Evolutionary conservation across 495 filamentous ascomycete genomes (phyloP).

Genomic region (Amniculicola lignicola): DNA sequence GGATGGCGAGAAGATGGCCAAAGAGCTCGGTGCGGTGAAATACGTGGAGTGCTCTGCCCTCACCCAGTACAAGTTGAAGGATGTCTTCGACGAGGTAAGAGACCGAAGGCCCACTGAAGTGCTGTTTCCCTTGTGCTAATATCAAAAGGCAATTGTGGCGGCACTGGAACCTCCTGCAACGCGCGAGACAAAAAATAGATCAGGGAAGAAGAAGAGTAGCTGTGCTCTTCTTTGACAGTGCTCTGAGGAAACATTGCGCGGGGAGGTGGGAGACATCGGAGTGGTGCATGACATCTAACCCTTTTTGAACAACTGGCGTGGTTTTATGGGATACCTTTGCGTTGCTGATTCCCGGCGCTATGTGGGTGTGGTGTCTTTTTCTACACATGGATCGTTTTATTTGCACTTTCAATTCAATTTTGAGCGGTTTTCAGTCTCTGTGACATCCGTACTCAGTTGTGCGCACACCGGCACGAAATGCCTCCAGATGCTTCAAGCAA

Average conservation of each 20-base stretch:
- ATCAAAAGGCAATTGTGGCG: slow-evolving; percentile 42
- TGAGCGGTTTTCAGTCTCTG: background rate
- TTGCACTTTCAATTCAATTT: slow-evolving; percentile 7
- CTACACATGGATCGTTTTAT: slow-evolving; percentile 5
- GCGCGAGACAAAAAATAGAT: background rate
- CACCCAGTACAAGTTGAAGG: slow-evolving; percentile 97
- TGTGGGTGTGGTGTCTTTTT: slow-evolving; percentile 34
- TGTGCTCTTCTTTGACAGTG: slow-evolving; percentile 19
- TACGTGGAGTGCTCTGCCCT: slow-evolving; percentile 98
- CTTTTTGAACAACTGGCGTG: slow-evolving; percentile 14
- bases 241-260: background rate
- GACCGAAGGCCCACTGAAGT: background rate
- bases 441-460: no score
- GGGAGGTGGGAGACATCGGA: background rate
- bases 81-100: slow-evolving; percentile 96
- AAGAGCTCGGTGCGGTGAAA: slow-evolving; percentile 92
- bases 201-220: slow-evolving; percentile 15
- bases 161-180: slow-evolving; percentile 42
- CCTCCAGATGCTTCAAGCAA: no score
- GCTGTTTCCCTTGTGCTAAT: slow-evolving; percentile 12
- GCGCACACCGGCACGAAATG: no score
- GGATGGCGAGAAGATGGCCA: slow-evolving; percentile 93
- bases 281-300: slow-evolving; percentile 10
- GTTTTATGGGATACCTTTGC: slow-evolving; percentile 34
- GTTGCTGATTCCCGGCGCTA: slow-evolving; percentile 32